phyloP scores from a whole-genome alignment of 306 rosid genomes.

The Cyclanthera cordifolia region DNA sequence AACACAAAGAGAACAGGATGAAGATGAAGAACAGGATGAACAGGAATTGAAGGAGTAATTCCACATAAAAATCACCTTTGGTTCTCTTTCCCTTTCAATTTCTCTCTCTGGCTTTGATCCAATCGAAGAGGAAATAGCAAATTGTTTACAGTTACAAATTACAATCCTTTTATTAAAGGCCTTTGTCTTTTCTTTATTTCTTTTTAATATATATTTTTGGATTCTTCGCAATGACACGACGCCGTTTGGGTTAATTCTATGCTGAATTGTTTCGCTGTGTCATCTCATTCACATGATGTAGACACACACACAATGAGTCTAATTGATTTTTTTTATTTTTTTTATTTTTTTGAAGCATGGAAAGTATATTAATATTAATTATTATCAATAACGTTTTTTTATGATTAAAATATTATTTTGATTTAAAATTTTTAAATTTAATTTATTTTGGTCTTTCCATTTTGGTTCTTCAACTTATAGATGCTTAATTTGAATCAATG shows the following conservation, averaged over 20 bases:
- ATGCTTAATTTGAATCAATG: no score
- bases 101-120: conserved; percentile 27
- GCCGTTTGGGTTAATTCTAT: background rate
- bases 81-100: background rate
- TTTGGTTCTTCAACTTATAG: no score
- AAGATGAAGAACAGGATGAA: background rate
- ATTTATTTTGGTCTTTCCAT: no score
- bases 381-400: no score
- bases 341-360: no score
- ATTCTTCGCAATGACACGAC: background rate
- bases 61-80: conserved; percentile 17
- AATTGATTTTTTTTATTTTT: no score
- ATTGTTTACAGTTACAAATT: conserved; percentile 4
- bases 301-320: no score
- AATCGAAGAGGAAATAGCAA: conserved; percentile 16
- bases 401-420: no score
- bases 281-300: background rate
- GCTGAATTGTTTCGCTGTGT: conserved; percentile 5
- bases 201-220: background rate
- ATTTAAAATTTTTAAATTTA: no score
- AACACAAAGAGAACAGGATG: conserved; percentile 4
- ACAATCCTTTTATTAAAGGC: conserved; percentile 3
- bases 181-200: background rate
- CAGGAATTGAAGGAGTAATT: background rate
- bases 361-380: no score